Percentiles rank a stretch among this genome's conserved stretches.
These are phyloP conservation scores for Brassica incana DNA, from an alignment of 345 rosid species.

Conservation along the genomic window DNA sequence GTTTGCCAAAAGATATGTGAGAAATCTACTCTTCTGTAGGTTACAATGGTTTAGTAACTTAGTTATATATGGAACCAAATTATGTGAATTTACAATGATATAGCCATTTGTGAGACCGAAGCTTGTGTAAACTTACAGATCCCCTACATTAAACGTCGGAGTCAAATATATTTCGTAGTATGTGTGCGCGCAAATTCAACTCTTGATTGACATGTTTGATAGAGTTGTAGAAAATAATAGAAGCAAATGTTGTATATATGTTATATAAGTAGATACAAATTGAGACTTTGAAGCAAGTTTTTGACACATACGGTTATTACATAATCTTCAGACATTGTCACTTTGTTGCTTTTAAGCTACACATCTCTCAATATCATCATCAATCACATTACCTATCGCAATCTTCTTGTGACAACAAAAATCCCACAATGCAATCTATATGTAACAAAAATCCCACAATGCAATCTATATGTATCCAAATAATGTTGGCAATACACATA, in stretches of 20 bases:
- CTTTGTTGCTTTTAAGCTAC: constrained; percentile 42
- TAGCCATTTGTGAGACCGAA: not conserved
- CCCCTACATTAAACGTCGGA: not conserved
- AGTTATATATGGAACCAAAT: not conserved
- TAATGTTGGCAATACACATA: not conserved
- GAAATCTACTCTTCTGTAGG: not conserved
- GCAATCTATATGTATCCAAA: not conserved
- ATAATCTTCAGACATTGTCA: constrained; percentile 25
- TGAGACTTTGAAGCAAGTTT: constrained; percentile 37
- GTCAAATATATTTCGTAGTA: not conserved
- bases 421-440: not conserved
- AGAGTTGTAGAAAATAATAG: not conserved
- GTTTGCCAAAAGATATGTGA: not conserved
- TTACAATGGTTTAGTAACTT: not conserved
- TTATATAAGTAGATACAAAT: not conserved
- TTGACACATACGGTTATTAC: constrained; percentile 7
- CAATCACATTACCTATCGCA: constrained; percentile 14
- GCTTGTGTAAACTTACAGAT: not conserved
- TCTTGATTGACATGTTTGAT: not conserved
- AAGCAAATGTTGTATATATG: not conserved
- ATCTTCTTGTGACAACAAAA: not conserved
- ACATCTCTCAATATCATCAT: constrained; percentile 1
- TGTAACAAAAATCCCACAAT: not conserved
- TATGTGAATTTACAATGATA: not conserved
- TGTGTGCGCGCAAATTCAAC: not conserved